A percentile compares a stretch with the other conserved stretches of the same genome.
phyloP scores from a whole-genome alignment of 257 asterid species.

The Nicotiana undulata region DNA sequence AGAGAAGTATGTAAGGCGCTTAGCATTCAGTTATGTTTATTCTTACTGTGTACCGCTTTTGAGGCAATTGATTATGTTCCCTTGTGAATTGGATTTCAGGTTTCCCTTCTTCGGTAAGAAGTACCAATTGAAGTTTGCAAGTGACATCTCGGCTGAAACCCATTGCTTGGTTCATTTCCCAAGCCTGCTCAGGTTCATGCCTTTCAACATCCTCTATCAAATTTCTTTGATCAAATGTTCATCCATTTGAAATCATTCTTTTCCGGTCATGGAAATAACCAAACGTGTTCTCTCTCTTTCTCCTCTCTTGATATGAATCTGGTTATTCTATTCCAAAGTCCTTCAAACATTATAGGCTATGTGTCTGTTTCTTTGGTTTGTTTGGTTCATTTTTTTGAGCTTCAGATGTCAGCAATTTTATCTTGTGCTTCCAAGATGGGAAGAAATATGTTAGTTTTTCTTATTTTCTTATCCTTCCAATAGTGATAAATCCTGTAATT shows the following conservation, averaged over 20 bases:
- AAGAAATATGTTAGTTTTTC: background rate
- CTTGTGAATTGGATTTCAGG: conserved; percentile 38
- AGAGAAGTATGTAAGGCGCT: conserved; percentile 60
- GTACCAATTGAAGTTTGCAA: conserved; percentile 87
- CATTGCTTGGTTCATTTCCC: conserved; percentile 96
- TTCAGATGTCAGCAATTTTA: background rate
- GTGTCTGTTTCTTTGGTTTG: background rate
- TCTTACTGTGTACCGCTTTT: conserved; percentile 10
- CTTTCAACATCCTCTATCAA: background rate
- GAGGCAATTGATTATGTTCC: conserved; percentile 13
- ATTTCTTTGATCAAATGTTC: background rate
- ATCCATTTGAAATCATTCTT: background rate
- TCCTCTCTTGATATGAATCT: background rate
- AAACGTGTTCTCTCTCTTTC: background rate
- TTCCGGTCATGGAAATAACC: background rate
- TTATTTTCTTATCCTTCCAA: background rate
- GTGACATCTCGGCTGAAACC: conserved; percentile 63
- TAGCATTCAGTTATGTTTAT: background rate
- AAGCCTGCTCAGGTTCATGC: conserved; percentile 75
- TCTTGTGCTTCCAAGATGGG: background rate
- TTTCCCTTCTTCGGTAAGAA: conserved; percentile 93
- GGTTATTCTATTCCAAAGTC: background rate
- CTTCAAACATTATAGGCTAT: background rate
- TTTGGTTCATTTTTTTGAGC: background rate
- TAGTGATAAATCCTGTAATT: conserved; percentile 1